Evolutionary conservation across 768 basidiomycete genomes (phyloP).

Genomic region (Pleurotus pulmonarius): DNA sequence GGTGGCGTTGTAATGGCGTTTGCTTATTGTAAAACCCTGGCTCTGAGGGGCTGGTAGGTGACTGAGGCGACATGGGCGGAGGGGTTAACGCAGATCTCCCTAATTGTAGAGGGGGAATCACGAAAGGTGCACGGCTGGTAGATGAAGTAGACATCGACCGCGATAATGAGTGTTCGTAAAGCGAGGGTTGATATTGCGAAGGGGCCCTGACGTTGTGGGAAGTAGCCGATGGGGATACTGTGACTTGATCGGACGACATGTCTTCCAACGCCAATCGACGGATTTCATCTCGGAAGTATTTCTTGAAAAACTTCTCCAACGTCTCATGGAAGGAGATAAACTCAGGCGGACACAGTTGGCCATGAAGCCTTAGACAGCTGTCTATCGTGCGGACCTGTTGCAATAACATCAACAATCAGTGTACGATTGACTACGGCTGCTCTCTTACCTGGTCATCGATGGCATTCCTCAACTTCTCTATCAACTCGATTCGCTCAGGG

Average conservation of each 20-base stretch:
- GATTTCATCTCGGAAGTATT: constrained; percentile 83
- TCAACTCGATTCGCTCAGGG: constrained; percentile 65
- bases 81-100: constrained; percentile 42
- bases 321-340: constrained; percentile 94
- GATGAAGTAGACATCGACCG: constrained; percentile 44
- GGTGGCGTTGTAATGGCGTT: constrained; percentile 75
- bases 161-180: constrained; percentile 47
- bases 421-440: background rate
- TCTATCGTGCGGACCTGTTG: constrained; percentile 74
- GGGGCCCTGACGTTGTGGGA: constrained; percentile 29
- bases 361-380: constrained; percentile 80
- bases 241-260: constrained; percentile 39
- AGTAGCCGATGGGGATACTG: constrained; percentile 32
- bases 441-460: constrained; percentile 78
- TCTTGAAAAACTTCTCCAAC: constrained; percentile 79
- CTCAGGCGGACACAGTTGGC: constrained; percentile 75
- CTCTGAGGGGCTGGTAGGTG: constrained; percentile 24
- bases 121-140: constrained; percentile 37
- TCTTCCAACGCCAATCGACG: constrained; percentile 62
- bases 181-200: constrained; percentile 42
- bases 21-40: constrained; percentile 39
- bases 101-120: constrained; percentile 51
- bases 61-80: constrained; percentile 37
- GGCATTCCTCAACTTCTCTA: constrained; percentile 67
- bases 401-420: background rate